A percentile compares a stretch with the other conserved stretches of the same genome.
phyloP scores from a whole-genome alignment of 208 protist species.

The Naegleria gruberi region DNA sequence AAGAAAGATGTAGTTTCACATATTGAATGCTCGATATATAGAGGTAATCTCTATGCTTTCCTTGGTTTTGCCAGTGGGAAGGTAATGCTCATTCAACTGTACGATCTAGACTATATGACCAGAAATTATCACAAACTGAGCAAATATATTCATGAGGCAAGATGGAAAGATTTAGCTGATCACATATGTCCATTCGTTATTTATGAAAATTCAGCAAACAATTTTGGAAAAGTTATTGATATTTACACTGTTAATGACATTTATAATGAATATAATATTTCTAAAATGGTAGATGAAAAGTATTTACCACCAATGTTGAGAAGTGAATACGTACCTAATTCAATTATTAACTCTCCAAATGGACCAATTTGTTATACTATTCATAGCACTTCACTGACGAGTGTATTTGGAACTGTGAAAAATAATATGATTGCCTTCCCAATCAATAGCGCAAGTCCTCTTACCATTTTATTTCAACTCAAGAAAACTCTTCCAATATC shows the following conservation, averaged over 20 bases:
- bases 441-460: neutral
- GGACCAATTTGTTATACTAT: neutral
- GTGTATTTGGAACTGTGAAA: neutral
- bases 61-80: neutral
- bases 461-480: neutral
- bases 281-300: neutral
- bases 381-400: neutral
- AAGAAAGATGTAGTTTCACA: neutral
- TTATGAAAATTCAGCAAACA: neutral
- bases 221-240: neutral
- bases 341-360: neutral
- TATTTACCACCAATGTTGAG: neutral
- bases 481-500: neutral
- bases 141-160: neutral
- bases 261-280: neutral
- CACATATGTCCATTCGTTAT: neutral
- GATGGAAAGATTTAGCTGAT: neutral
- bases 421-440: neutral
- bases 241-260: neutral
- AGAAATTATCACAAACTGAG: neutral
- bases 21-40: neutral
- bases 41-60: neutral
- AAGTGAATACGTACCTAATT: neutral
- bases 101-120: neutral
- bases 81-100: neutral